These are phyloP conservation scores for Lycium barbarum DNA, from an alignment of 257 asterid species.

Conservation along the genomic window DNA sequence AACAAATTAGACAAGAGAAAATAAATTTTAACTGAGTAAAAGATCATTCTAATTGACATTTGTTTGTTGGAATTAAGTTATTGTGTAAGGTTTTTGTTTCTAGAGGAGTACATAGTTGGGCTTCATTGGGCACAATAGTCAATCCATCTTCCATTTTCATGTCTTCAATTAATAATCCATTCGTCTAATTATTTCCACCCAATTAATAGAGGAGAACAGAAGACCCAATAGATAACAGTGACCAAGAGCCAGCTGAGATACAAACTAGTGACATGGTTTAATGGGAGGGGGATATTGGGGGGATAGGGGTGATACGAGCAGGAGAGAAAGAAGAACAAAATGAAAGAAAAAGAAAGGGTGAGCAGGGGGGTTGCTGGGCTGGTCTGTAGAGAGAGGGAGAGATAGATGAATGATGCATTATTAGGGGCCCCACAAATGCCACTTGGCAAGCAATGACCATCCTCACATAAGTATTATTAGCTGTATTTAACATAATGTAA, in stretches of 20 bases:
- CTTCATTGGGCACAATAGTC: background rate
- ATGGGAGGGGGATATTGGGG: background rate
- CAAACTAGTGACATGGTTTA: background rate
- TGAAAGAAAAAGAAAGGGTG: background rate
- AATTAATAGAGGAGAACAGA: background rate
- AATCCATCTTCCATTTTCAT: background rate
- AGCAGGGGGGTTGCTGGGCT: background rate
- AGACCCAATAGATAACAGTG: background rate
- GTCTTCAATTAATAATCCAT: background rate
- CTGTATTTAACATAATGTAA: background rate
- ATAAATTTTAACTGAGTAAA: background rate
- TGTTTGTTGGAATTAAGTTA: background rate
- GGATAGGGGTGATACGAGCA: background rate
- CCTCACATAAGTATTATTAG: background rate
- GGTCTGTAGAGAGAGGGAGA: background rate
- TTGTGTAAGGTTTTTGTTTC: background rate
- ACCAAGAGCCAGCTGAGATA: background rate
- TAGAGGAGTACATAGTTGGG: slow-evolving; percentile 5
- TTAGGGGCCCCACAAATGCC: slow-evolving; percentile 3
- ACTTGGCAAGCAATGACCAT: slow-evolving; percentile 14
- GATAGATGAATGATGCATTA: background rate
- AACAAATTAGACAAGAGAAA: background rate
- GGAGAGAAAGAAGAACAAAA: background rate
- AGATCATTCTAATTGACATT: background rate
- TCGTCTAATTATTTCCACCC: background rate